Base-by-base conservation (phyloP, 2,329 filamentous ascomycete genomes). In the Grosmannia huntii region DNA sequence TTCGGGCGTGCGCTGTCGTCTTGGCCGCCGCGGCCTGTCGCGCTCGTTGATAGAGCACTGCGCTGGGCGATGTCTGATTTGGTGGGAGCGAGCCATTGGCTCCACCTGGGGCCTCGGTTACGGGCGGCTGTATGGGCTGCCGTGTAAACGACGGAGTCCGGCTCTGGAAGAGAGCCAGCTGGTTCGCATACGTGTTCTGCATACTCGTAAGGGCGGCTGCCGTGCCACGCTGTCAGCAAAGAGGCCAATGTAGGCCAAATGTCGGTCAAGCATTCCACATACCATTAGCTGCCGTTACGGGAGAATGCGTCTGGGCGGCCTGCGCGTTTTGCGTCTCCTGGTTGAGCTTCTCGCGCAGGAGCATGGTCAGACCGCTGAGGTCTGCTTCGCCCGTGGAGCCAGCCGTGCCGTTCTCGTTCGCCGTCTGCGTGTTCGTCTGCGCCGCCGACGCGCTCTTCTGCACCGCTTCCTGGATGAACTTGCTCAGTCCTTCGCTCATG, bases 1-100 rank as follows among this genome's bases (percentile, higher is more conserved):
- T 71, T 31, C 81, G 69, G 2, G 78, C 76, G 57, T 81, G 79
- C 3, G 76, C 75, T 1, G 78, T 76, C 0, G 77, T 78, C 63
- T 82, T 81, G 6, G 78, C 79, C 0, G 81, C 73, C 0, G 80
- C 80, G 3, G 80, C 80, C 63, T 83, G 80, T 1, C 81, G 75
- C 14, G 81, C 81, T 57, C 77, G 76, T 60, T 83, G 80, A 59
- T 83, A 84, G 1, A 84, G 68, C 1, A 77, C 72, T 0, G 79
- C 73, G 23, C 78, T 83, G 0, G 80, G 75, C 23, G 74, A 77
- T 5, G 74, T 76, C 61, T 84, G 81, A 54, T 81, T 79, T 0
- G 81, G 81, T 4, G 81, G 81, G 0, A 83, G 65, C 7, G 62
- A 60, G 25, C 69, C 67, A 28, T 72, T 54, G 12, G 52, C 4